A percentile compares a stretch with the other conserved stretches of the same genome.
Conservation (phyloP, 495 filamentous ascomycete genomes). For the Penicillium chermesinum region DNA sequence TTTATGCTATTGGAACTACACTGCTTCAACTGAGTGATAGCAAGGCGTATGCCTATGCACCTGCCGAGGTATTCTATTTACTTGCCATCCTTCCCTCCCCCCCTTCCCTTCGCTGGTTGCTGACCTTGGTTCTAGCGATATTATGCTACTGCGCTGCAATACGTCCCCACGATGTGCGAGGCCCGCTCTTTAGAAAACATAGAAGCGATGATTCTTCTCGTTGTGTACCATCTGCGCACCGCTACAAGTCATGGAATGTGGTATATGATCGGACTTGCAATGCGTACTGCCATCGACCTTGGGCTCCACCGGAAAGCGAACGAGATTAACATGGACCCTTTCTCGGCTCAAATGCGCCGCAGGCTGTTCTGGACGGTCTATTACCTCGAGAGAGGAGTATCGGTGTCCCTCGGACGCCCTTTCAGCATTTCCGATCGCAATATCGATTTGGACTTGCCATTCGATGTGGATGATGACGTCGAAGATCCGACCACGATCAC, state of each 20-base stretch:
- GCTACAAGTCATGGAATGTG: constrained; percentile 50
- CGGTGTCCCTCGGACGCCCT: constrained; percentile 47
- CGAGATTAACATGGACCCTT: constrained; percentile 41
- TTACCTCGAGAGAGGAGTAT: constrained; percentile 47
- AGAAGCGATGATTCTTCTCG: constrained; percentile 51
- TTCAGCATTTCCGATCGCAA: constrained; percentile 50
- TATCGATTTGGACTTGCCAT: constrained; percentile 47
- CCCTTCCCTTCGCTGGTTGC: not conserved
- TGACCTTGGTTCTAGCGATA: constrained; percentile 28
- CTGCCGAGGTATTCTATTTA: constrained; percentile 33
- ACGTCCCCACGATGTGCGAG: constrained; percentile 47
- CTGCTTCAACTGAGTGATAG: constrained; percentile 40
- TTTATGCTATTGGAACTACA: constrained; percentile 50
- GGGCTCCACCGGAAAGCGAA: constrained; percentile 48
- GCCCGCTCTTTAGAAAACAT: constrained; percentile 49
- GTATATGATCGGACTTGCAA: constrained; percentile 54
- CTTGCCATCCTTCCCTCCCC: not conserved
- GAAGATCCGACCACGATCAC: constrained; percentile 39
- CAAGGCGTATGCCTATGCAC: constrained; percentile 39
- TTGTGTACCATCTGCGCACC: constrained; percentile 49
- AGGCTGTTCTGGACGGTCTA: constrained; percentile 53
- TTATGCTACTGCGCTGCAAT: constrained; percentile 46
- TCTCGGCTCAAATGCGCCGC: constrained; percentile 44
- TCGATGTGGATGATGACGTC: constrained; percentile 45
- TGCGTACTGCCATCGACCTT: constrained; percentile 51